phyloP scores from a whole-genome alignment of 805 yeast species.

The Naumovozyma baii region DNA sequence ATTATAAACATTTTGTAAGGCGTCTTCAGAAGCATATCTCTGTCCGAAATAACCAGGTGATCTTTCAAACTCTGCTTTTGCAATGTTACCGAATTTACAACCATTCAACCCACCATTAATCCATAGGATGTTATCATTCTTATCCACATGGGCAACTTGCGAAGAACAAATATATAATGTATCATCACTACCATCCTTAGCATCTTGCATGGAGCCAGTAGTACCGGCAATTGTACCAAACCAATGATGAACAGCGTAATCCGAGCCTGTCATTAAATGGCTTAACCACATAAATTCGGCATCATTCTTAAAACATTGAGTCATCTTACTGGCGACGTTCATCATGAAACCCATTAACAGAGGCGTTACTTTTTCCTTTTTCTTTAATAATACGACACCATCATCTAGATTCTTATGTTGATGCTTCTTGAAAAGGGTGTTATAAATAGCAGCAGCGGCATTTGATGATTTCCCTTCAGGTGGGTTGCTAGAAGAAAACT shows the following conservation, averaged over 20 bases:
- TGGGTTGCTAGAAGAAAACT: conserved; percentile 2
- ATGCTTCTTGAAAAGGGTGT: conserved; percentile 8
- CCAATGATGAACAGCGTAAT: conserved; percentile 29
- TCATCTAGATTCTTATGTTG: conserved; percentile 21
- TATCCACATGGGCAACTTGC: conserved; percentile 17
- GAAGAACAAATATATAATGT: conserved; percentile 15
- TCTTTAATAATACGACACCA: conserved; percentile 16
- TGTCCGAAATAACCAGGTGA: conserved; percentile 14
- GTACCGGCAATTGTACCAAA: conserved; percentile 31
- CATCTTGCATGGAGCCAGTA: conserved; percentile 7
- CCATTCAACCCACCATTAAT: conserved; percentile 31
- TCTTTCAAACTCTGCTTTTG: conserved; percentile 25
- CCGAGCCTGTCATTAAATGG: conserved; percentile 32
- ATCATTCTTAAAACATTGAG: conserved; percentile 50
- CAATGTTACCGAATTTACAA: conserved; percentile 37
- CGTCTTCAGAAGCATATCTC: conserved; percentile 9
- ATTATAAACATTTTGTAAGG: conserved; percentile 9
- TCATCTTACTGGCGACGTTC: conserved; percentile 14
- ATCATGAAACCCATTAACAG: conserved; percentile 15
- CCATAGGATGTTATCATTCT: conserved; percentile 6
- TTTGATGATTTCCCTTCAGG: conserved; percentile 1
- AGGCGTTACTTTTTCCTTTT: conserved; percentile 12
- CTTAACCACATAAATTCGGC: conserved; percentile 69
- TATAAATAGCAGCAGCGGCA: conserved; percentile 9
- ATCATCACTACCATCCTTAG: conserved; percentile 3